Base-by-base conservation (phyloP, 352 stramenopile genomes). In the Pythium guiyangense region DNA sequence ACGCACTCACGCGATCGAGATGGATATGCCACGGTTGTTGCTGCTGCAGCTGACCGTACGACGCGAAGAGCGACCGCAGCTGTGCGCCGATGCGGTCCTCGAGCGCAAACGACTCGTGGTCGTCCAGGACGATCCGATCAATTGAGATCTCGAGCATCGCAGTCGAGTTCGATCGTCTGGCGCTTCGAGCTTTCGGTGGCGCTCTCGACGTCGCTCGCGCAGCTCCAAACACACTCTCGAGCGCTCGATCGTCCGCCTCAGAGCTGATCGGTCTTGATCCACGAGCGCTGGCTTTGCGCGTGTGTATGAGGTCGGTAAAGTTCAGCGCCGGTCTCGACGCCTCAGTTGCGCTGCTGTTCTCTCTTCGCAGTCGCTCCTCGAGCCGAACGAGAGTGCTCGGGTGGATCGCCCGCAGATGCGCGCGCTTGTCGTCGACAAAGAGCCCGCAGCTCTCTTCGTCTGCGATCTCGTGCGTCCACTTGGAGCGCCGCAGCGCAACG, bases 41-140 rank as follows among this genome's bases (percentile, higher is more conserved):
- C 59, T 77, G 69, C 27, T 91, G 62, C 29, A 84, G 59, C 27
- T 71, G 60, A 25, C 58, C 66, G 54, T 94, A 94, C 1, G 75
- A 71, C 2, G 61, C 57, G 35, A 82, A 81, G 6, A 90, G 61
- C 26, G 71, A 70, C 9, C 76, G 73, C 9, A 96, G 47, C 58
- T 91, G 75, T 11, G 77, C 70, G 20, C 70, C 59, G n/a, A 93
- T 49, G 45, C 81, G 70, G 39, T 96, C 88, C 26, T 74, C 70
- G 1, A 90, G 59, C 25, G 69, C 59, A 54, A 96, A 94, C 6
- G 65, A 60, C 4, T 54, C 68, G 57, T 96, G 81, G 52, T 96
- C 88, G 37, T 94, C 79, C 17, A 96, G 68, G 27, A 86, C 72
- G 47, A 95, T 57, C 2, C 63, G 65, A 42, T 83, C 70, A 8